Conservation (phyloP, 352 stramenopile species). For the Phytophthora rubi region DNA sequence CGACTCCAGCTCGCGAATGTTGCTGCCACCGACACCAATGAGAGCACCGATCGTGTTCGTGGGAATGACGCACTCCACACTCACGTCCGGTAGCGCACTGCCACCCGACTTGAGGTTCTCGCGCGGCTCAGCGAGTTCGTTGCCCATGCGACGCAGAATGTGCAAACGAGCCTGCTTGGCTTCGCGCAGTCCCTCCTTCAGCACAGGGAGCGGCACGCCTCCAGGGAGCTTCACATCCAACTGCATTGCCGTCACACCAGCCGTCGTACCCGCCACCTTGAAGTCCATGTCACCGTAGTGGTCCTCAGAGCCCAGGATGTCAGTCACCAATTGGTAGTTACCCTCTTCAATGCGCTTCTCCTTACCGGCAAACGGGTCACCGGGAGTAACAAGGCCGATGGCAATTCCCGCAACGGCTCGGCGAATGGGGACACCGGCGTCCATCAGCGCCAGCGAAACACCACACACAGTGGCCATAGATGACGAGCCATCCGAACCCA, state of each 20-base stretch:
- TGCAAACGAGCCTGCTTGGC: slow-evolving; percentile 81
- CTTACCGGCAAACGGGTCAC: slow-evolving; percentile 59
- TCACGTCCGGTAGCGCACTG: slow-evolving; percentile 44
- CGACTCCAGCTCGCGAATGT: slow-evolving; percentile 79
- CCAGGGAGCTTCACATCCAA: slow-evolving; percentile 96
- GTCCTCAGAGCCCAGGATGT: slow-evolving; percentile 98
- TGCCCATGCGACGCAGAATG: slow-evolving; percentile 90
- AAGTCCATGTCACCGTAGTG: slow-evolving; percentile 99
- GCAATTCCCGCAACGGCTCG: slow-evolving; percentile 95
- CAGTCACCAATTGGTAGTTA: slow-evolving; percentile 93
- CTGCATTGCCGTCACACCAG: slow-evolving; percentile 95
- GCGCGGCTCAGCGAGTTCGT: slow-evolving; percentile 65
- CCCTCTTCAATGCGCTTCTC: slow-evolving; percentile 62
- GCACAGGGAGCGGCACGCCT: slow-evolving; percentile 82
- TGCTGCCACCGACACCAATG: slow-evolving; percentile 79
- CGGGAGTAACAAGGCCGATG: slow-evolving; percentile 89
- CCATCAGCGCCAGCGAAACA: slow-evolving; percentile 96
- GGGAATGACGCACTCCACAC: slow-evolving; percentile 69
- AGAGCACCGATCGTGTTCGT: slow-evolving; percentile 61
- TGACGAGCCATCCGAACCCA: slow-evolving; percentile 93
- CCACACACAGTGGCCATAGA: slow-evolving; percentile 98
- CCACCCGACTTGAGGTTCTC: slow-evolving; percentile 56
- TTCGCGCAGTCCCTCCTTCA: slow-evolving; percentile 87
- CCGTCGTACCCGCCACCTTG: slow-evolving; percentile 93
- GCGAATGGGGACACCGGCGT: slow-evolving; percentile 96